Percentiles rank a stretch among this genome's conserved stretches.
These are phyloP conservation scores for Phytophthora cajani DNA, from an alignment of 352 stramenopile species.

Conservation along the genomic window DNA sequence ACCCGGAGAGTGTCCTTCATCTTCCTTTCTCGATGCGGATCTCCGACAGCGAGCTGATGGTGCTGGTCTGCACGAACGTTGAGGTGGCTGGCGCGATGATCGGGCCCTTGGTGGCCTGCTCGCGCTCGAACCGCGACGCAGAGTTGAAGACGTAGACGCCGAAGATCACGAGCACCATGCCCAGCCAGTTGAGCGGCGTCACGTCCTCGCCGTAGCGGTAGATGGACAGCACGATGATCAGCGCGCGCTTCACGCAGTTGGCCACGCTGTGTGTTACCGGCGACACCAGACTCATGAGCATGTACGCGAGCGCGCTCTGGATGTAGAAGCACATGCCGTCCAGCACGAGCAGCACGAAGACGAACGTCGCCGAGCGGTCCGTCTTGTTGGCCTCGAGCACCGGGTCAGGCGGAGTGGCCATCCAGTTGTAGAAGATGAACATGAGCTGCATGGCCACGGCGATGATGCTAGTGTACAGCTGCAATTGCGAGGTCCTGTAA, in stretches of 20 bases:
- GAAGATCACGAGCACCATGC: conserved; percentile 87
- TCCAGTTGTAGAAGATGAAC: conserved; percentile 80
- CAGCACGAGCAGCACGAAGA: conserved; percentile 61
- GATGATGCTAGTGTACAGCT: conserved; percentile 92
- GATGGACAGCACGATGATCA: conserved; percentile 92
- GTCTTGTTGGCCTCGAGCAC: conserved; percentile 31
- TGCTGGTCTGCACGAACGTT: conserved; percentile 55
- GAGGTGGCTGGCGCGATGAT: conserved; percentile 39
- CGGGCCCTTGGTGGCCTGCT: conserved; percentile 32
- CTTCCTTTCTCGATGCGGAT: conserved; percentile 68
- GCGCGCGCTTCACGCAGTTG: conserved; percentile 91
- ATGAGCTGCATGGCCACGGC: conserved; percentile 85
- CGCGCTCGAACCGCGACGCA: conserved; percentile 68
- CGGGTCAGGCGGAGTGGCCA: conserved; percentile 39
- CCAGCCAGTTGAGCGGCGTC: conserved; percentile 82
- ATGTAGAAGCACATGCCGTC: conserved; percentile 91
- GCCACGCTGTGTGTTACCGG: conserved; percentile 91
- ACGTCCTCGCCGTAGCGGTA: conserved; percentile 90
- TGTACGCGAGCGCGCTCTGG: conserved; percentile 91
- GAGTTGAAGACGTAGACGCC: conserved; percentile 91
- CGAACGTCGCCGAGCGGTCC: conserved; percentile 47
- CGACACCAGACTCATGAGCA: conserved; percentile 92
- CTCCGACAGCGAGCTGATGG: conserved; percentile 65
- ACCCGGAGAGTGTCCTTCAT: conserved; percentile 8
- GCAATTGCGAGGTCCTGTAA: conserved; percentile 78